These are phyloP conservation scores for Yamadazyma kanchanaburiensis DNA, from an alignment of 1,139 yeast genomes.

Conservation along the genomic window DNA sequence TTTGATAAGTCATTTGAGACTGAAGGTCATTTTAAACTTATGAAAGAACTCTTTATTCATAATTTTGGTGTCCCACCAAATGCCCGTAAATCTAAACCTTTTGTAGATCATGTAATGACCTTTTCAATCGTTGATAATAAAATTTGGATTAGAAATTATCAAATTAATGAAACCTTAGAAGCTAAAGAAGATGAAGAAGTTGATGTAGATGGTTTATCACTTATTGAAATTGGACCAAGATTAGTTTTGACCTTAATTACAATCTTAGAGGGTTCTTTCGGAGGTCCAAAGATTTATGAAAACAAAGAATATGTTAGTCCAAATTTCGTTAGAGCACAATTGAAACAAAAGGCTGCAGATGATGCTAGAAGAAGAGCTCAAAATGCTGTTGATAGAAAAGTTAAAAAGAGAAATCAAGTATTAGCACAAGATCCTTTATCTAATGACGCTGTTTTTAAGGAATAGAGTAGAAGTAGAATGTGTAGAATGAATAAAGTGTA, in stretches of 20 bases:
- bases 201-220: slow-evolving; percentile 53
- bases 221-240: slow-evolving; percentile 97
- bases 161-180: slow-evolving; percentile 72
- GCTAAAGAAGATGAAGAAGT: slow-evolving; percentile 42
- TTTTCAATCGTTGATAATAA: slow-evolving; percentile 90
- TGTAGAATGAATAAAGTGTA: too few relatives aligned
- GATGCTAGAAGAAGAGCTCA: slow-evolving; percentile 78
- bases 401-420: slow-evolving; percentile 72
- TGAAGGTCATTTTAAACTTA: slow-evolving; percentile 61
- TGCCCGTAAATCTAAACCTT: slow-evolving; percentile 93
- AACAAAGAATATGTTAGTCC: slow-evolving; percentile 97
- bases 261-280: slow-evolving; percentile 92
- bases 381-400: slow-evolving; percentile 72
- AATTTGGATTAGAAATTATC: slow-evolving; percentile 95
- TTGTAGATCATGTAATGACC: slow-evolving; percentile 91
- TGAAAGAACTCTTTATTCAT: slow-evolving; percentile 84
- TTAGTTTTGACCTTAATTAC: slow-evolving; percentile 90
- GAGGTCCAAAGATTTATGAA: slow-evolving; percentile 97
- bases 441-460: slow-evolving; percentile 71
- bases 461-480: too few relatives aligned
- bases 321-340: slow-evolving; percentile 88
- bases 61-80: slow-evolving; percentile 95
- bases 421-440: slow-evolving; percentile 82
- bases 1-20: slow-evolving; percentile 72
- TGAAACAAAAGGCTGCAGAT: slow-evolving; percentile 74